Base-by-base conservation (phyloP, 2,329 filamentous ascomycete genomes). In the Cytospora paraplurivora region DNA sequence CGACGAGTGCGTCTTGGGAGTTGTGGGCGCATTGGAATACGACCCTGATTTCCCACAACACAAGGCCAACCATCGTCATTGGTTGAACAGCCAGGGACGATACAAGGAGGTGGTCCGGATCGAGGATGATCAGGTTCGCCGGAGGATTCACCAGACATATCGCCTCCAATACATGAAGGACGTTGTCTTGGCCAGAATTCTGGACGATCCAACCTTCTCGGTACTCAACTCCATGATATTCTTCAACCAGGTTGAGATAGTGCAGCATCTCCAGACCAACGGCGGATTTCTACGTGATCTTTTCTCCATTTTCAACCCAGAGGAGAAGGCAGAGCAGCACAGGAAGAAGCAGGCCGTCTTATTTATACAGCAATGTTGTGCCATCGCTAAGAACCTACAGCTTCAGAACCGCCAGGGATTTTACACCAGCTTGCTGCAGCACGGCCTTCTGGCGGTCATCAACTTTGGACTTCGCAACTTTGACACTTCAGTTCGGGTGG, bases 221-320 rank as follows among this genome's bases (percentile, higher is more conserved):
- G 93, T 98, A 33, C 87, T 99, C 68, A 99, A 98, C 77, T 97
- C 93, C 57, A 85, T 98, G 70, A 99, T 99, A 69, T 99, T 97
- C 80, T 99, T 96, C 82, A 95, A 98, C 78, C 95, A 99, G 78
- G 93, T 98, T 70, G 95, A 98, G 72, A 97, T 99, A 72, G 90
- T 99, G 56, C 91, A 94, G 72, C 92, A 98, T 76, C 82, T 99
- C n/a, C 93, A 97, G 75, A 83, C 82, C 33, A 97, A 97, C 71
- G 81, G 81, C 0, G 77, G 78, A 1, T 97, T 97, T 71, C 79
- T 98, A 34, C 88, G 87, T 68, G 92, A 97, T 67, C 83, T 98
- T 4, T 99, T 98, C 74, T 84, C 85, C 60, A 92, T 98, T 67
- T 97, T 98, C 72, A 79, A 86, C 0, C 81, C 87, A 32, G 85